phyloP scores from a whole-genome alignment of 345 rosid species.

The Pelargonium nanum region DNA sequence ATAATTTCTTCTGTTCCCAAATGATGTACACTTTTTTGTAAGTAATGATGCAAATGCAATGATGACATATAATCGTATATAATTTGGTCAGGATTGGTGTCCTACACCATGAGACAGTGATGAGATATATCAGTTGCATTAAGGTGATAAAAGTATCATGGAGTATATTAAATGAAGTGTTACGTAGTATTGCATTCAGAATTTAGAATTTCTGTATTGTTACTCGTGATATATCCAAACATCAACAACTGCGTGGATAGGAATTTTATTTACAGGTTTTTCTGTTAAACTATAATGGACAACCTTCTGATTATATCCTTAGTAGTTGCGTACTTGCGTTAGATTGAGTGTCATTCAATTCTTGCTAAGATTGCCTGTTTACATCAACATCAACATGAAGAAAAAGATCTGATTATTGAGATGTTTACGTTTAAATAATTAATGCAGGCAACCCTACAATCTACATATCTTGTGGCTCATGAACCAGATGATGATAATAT shows the following conservation, averaged over 20 bases:
- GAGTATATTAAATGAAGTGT: neutral
- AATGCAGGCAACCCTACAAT: constrained; percentile 71
- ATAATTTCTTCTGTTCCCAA: neutral
- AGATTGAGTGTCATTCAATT: neutral
- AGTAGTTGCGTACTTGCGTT: neutral
- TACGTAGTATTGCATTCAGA: neutral
- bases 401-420: neutral
- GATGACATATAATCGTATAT: neutral
- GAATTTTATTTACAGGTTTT: neutral
- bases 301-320: neutral
- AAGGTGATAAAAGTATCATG: neutral
- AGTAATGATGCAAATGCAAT: neutral
- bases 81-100: neutral
- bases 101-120: neutral
- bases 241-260: neutral
- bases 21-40: too few species aligned
- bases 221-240: neutral
- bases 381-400: neutral
- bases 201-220: neutral
- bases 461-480: constrained; percentile 66
- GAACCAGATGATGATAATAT: constrained; percentile 91
- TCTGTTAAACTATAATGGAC: neutral
- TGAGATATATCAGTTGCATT: neutral
- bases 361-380: neutral
- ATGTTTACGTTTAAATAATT: neutral